Evolutionary conservation across 768 basidiomycete genomes (phyloP), one percentile per base, ranked within the genome.

Genomic region (Multifurca ochricompacta): DNA sequence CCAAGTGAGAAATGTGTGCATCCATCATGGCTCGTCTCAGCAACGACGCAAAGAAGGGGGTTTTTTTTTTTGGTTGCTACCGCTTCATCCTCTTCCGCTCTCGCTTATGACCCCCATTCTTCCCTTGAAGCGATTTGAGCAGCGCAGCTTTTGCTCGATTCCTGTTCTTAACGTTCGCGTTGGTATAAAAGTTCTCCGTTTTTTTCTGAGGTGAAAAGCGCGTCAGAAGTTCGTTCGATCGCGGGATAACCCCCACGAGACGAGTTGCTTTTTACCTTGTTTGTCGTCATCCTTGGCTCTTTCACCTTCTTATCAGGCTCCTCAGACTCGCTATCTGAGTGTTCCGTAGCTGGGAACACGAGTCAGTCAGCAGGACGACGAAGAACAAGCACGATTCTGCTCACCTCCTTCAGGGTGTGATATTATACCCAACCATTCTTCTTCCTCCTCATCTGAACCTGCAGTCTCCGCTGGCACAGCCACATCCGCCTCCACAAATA

Each of bases 221-320:
- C n/a, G n/a, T n/a, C 44, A 50, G 18, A 49, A 51, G 21, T 56
- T 19, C 18, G 8, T 11, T 23, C 9, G 21, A 41, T 23, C 31
- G 18, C 35, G 37, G 28, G 11, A 13, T 30, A 35, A n/a, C 13
- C 34, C 14, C 25, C n/a, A n/a, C 40, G 16, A 60, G 44, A 42
- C 6, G 53, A 36, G 19, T 55, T 28, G 54, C 1, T 6, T 58
- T 58, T 37, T 66, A 85, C 88, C 74, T 99, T 99, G 76, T 83
- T 91, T 1, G 96, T 98, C 63, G 80, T 95, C 90, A 95, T 88
- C 16, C 95, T 87, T 25, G 77, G 67, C 60, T 78, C 86, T 66
- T 70, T 73, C 44, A 68, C 69, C 65, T 68, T 73, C 46, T 67
- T 69, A 14, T 65, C 50, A 28, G 63, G 62, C 7, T 61, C 63